Conservation (phyloP, 106 monocot species). For the Xerophyta viscosa region DNA sequence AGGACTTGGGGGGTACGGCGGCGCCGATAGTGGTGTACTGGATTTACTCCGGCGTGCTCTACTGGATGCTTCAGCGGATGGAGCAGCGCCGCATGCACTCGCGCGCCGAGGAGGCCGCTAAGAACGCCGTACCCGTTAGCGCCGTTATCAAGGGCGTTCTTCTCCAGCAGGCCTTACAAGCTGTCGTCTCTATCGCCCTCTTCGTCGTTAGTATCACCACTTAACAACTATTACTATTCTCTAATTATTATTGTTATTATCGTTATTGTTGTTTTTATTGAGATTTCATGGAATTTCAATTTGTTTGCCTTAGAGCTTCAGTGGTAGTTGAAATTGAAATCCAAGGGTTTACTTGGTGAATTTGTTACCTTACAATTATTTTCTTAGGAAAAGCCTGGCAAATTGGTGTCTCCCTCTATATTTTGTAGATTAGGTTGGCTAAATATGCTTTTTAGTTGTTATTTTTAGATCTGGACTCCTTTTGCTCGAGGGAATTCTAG, state of each 20-base stretch:
- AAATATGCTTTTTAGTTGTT: no score
- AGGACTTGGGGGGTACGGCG: not conserved
- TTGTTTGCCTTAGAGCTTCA: no score
- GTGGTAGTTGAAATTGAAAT: no score
- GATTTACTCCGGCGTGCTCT: not conserved
- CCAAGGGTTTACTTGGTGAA: no score
- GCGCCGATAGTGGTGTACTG: conserved; percentile 2
- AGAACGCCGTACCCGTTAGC: not conserved
- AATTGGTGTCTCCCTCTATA: no score
- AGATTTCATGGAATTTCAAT: no score
- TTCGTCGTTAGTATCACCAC: not conserved
- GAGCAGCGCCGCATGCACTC: not conserved
- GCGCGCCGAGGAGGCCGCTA: not conserved
- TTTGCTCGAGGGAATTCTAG: no score
- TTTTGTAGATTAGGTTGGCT: no score
- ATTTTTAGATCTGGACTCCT: no score
- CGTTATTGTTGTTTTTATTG: not conserved
- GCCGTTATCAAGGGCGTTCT: not conserved
- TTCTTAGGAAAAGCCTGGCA: no score
- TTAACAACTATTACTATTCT: not conserved
- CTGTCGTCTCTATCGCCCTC: not conserved
- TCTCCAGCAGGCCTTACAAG: conserved; percentile 2
- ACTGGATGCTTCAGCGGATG: not conserved
- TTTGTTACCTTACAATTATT: no score
- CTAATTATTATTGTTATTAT: not conserved